These are phyloP conservation scores for Nigrospora osmanthi DNA, from an alignment of 2,329 filamentous ascomycete genomes.

Conservation along the genomic window DNA sequence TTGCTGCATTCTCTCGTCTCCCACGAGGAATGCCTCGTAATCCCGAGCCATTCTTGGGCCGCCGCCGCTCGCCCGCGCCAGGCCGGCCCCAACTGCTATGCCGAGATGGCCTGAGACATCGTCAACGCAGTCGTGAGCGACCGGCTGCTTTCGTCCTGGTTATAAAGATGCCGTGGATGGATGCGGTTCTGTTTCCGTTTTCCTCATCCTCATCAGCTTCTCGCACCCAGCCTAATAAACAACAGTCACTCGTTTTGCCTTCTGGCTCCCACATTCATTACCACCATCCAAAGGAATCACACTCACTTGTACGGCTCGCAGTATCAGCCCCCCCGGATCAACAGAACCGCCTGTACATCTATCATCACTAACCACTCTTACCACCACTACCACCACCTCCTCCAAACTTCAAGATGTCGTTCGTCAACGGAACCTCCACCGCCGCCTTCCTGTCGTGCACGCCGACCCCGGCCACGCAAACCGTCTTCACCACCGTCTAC, in stretches of 20 bases:
- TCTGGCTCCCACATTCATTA: conserved; percentile 17
- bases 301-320: conserved; percentile 3
- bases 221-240: conserved; percentile 7
- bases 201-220: conserved; percentile 8
- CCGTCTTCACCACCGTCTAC: no score
- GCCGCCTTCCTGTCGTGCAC: no score
- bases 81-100: background rate
- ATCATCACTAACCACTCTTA: background rate
- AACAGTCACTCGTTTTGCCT: background rate
- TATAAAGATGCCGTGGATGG: conserved; percentile 16
- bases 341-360: conserved; percentile 1
- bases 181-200: conserved; percentile 3
- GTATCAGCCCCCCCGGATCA: background rate
- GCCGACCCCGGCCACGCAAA: no score
- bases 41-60: conserved; percentile 16
- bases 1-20: background rate
- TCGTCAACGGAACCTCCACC: no score
- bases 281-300: background rate
- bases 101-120: background rate
- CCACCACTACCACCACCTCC: conserved; percentile 1
- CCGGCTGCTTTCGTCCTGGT: conserved; percentile 11
- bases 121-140: background rate
- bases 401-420: conserved; percentile 11
- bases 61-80: no score
- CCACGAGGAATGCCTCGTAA: conserved; percentile 19